phyloP scores from a whole-genome alignment of 108 stramenopile species.

The Fistulifera solaris region DNA sequence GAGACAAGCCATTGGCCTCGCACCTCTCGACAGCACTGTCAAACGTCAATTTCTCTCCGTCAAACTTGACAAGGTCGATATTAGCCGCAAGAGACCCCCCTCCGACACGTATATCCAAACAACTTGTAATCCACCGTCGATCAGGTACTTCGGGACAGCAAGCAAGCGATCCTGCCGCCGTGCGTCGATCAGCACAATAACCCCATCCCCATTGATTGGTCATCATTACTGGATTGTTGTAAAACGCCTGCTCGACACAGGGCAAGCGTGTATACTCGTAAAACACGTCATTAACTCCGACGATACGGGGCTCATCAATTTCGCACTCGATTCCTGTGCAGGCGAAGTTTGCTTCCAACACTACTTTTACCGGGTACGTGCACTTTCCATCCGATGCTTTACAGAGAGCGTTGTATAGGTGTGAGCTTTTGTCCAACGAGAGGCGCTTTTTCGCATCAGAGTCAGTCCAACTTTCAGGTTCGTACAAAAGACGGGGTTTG shows the following conservation, averaged over 20 bases:
- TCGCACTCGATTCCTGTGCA: constrained; percentile 15
- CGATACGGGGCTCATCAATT: constrained; percentile 1
- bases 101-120: too few species aligned
- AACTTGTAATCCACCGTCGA: too few species aligned
- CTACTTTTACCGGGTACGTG: constrained; percentile 19
- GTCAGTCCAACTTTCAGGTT: constrained; percentile 14
- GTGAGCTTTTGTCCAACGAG: constrained; percentile 7
- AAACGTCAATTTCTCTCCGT: background rate
- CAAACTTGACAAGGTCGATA: background rate
- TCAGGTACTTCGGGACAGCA: constrained; percentile 9
- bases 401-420: constrained; percentile 24
- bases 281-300: constrained; percentile 10
- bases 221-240: constrained; percentile 13
- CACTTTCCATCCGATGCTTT: constrained; percentile 16
- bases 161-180: constrained; percentile 9
- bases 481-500: constrained; percentile 15
- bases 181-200: constrained; percentile 18
- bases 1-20: background rate
- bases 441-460: constrained; percentile 9
- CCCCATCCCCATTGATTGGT: background rate
- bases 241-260: constrained; percentile 40
- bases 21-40: background rate
- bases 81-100: background rate
- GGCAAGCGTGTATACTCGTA: constrained; percentile 38
- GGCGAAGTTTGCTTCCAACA: constrained; percentile 23